phyloP scores from a whole-genome alignment of 352 stramenopile species.

The Globisporangium cederbergense region DNA sequence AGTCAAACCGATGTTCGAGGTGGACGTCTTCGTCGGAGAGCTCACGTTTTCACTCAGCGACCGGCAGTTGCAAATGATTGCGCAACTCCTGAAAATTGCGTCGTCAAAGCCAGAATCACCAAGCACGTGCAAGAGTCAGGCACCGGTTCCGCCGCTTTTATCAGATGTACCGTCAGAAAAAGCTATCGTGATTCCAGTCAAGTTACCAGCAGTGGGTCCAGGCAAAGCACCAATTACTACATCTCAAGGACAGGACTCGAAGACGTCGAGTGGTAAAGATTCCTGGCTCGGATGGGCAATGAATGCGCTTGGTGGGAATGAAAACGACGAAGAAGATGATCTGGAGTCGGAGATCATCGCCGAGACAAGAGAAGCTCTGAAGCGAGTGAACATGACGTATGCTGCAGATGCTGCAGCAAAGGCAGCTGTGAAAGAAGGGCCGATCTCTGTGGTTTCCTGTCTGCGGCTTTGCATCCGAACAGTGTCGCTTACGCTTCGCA shows the following conservation, averaged over 20 bases:
- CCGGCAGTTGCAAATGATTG: slow-evolving; percentile 79
- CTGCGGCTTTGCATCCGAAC: slow-evolving; percentile 58
- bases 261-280: slow-evolving; percentile 9
- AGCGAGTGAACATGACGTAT: slow-evolving; percentile 22
- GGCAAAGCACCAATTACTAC: background rate
- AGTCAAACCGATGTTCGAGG: slow-evolving; percentile 48
- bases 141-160: background rate
- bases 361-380: slow-evolving; percentile 54
- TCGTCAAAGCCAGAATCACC: slow-evolving; percentile 27
- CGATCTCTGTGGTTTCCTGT: slow-evolving; percentile 33
- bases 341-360: slow-evolving; percentile 66
- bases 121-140: slow-evolving; percentile 3
- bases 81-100: slow-evolving; percentile 50
- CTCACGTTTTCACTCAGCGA: slow-evolving; percentile 79
- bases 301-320: slow-evolving; percentile 40
- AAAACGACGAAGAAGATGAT: slow-evolving; percentile 64
- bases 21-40: slow-evolving; percentile 70
- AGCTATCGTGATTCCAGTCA: background rate
- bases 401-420: slow-evolving; percentile 15
- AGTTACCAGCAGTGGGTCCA: background rate
- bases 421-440: slow-evolving; percentile 10
- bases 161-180: background rate
- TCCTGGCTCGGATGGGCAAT: slow-evolving; percentile 78
- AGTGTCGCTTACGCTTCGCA: slow-evolving; percentile 59
- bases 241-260: background rate